Base-by-base conservation (phyloP, 1,139 yeast genomes). In the Geotrichum restrictum region DNA sequence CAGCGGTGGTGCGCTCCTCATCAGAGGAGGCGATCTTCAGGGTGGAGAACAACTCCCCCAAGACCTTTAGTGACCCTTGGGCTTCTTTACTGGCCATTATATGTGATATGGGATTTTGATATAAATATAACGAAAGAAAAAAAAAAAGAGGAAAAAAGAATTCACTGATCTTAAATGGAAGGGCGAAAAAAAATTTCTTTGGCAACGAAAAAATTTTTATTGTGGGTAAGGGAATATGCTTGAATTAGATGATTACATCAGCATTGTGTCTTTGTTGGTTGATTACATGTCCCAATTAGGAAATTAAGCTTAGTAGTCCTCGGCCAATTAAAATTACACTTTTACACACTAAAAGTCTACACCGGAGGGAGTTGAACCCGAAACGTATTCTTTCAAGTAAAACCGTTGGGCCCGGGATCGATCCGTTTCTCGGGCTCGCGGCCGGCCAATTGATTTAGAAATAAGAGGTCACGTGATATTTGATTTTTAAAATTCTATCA, bases 31-130 rank as follows among this genome's bases (percentile, higher is more conserved):
- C 96, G 73, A 93, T 88, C 74, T 93, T 77, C 72, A 93, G 82
- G 80, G 88, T 88, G 76, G 85, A 80, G 78, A 93, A 88, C 72
- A 93, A 86, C 79, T 93, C 96, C 74, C 85, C 80, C 75, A 93
- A 87, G 74, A 91, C 96, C 78, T 89, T 62, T 59, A 67, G 63
- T 56, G 68, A 54, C 45, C 52, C 55, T 51, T 51, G 62, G 53
- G 62, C 60, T 56, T 60, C 62, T 58, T 64, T 64, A 52, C 66
- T 63, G 55, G 62, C 64, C 59, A 56, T 57, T 47, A 31, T 52
- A 27, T 41, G 45, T 27, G 45, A 41, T 41, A 27, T 24, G 22
- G 34, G 45, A 32, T 14, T 22, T 41, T 41, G 45, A 41, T 41
- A 41, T 24, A 41, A 41, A 41, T 41, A 24, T 41, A 32, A 27